phyloP scores from a whole-genome alignment of 2,329 filamentous ascomycete species.

The Colletotrichum noveboracense region DNA sequence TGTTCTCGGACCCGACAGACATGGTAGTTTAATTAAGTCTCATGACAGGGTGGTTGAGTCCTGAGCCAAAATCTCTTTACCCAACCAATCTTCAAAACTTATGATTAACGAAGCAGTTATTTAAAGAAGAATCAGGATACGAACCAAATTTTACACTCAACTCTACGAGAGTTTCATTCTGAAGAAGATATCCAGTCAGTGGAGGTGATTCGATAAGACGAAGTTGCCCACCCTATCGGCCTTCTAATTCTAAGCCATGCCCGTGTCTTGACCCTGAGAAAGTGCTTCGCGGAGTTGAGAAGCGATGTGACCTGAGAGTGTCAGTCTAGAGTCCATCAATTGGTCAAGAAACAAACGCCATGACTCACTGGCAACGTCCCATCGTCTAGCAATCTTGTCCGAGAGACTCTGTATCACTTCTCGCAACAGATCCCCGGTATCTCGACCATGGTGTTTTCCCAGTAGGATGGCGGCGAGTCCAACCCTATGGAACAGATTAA shows the following conservation, averaged over 20 bases:
- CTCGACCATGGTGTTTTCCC: not conserved
- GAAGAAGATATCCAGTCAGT: too few relatives aligned
- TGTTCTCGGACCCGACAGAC: not conserved
- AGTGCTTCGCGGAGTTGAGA: not conserved
- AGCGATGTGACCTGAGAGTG: not conserved
- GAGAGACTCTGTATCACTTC: not conserved
- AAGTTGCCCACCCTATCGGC: not conserved
- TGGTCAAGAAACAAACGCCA: not conserved
- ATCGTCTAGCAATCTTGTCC: not conserved
- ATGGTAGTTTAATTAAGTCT: not conserved
- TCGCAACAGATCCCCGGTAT: not conserved
- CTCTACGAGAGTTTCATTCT: fast-evolving
- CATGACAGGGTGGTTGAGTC: not conserved
- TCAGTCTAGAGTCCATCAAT: fast-evolving
- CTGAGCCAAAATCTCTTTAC: not conserved
- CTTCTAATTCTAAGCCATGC: not conserved
- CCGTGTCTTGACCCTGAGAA: not conserved
- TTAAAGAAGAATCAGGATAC: not conserved
- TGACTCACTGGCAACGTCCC: not conserved
- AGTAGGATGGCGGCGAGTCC: not conserved
- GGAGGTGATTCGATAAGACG: not conserved
- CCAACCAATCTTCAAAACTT: not conserved
- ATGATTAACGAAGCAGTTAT: not conserved
- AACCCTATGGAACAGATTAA: not conserved
- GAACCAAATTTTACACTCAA: not conserved